Evolutionary conservation across 108 stramenopile species (phyloP), one percentile per base, ranked within the genome.

Genomic region (Skeletonema grethae): DNA sequence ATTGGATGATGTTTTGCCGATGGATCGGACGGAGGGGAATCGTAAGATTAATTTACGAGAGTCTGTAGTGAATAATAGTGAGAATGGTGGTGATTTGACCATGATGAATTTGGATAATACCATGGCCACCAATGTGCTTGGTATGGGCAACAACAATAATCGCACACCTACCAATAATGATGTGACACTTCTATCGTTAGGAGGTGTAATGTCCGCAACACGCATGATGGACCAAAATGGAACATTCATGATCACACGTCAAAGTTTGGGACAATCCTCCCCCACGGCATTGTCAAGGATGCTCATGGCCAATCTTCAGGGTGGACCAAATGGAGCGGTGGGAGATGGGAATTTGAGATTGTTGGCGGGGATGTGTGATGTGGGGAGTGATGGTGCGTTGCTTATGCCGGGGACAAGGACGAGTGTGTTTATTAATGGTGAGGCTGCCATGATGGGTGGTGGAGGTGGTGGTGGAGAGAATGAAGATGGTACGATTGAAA

Each of bases 1-100:
- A 5, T 76, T 99, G 48, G 98, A 99, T 69, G 96, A 99, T 80
- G 86, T 96, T 8, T 64, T 99, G 67, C 89, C 93, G 13, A 81
- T 80, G 35, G 98, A 90, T 65, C 24, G 66, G 18, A 73, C 78
- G 2, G 63, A 45, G 29, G 79, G 77, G 7, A 59, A 67, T 18
- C 72, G 57, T 1, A 76, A 84, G 41, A 88, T 91, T 62, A 77
- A 90, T 45, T 70, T 88, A 22, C 59, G 22, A 9, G 36, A 39
- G 38, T 58, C 25, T 5, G 32, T 1, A 12, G 45, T 35, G 6
- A 24, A 35, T 32, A 6, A 31, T 15, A 59, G 30, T 32, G 13
- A 5, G 8, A 20, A 58, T 16, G 58, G 31, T 61, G 70, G 18
- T 1, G 34, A 50, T 56, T 13, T 18, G 9, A 69, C 68, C 56